phyloP scores from a whole-genome alignment of 192 early-diverging fungal genomes.

The Powellomyces hirtus region DNA sequence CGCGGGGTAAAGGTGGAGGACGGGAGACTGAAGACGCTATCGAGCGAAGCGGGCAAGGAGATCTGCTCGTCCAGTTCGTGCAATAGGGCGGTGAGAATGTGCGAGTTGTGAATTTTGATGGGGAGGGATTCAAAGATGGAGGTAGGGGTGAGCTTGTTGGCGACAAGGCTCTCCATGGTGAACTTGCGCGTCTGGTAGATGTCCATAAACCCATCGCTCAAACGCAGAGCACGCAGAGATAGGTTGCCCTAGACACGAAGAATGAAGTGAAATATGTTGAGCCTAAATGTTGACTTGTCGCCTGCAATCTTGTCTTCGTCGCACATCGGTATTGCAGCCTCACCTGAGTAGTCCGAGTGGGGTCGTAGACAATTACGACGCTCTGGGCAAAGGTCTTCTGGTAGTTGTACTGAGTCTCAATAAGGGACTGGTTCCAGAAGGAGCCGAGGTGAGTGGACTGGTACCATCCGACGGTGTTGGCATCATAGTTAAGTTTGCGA shows the following conservation, averaged over 20 bases:
- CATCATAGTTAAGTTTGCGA: constrained; percentile 90
- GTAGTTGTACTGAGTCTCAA: constrained; percentile 89
- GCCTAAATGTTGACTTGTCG: too few species aligned
- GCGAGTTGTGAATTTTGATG: constrained; percentile 80
- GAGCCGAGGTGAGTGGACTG: constrained; percentile 85
- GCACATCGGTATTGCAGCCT: too few species aligned
- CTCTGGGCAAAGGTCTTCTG: constrained; percentile 82
- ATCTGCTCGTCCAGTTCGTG: constrained; percentile 61
- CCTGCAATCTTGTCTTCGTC: too few species aligned
- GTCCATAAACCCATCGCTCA: constrained; percentile 82
- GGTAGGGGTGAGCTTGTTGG: constrained; percentile 76
- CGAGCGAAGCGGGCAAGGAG: constrained; percentile 20
- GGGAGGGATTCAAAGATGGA: constrained; percentile 90
- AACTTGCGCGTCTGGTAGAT: constrained; percentile 77
- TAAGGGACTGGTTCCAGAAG: constrained; percentile 84
- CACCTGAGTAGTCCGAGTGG: constrained; percentile 74
- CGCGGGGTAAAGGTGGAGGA: constrained; percentile 30
- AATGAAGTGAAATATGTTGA: too few species aligned
- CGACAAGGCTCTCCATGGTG: constrained; percentile 74
- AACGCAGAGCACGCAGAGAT: constrained; percentile 80
- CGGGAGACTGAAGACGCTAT: constrained; percentile 22
- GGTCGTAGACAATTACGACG: constrained; percentile 92
- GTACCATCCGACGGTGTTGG: constrained; percentile 96
- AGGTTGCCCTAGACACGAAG: constrained; percentile 75
- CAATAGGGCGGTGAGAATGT: constrained; percentile 75